phyloP scores from a whole-genome alignment of 2,329 filamentous ascomycete genomes.

The Scedosporium apiospermum region DNA sequence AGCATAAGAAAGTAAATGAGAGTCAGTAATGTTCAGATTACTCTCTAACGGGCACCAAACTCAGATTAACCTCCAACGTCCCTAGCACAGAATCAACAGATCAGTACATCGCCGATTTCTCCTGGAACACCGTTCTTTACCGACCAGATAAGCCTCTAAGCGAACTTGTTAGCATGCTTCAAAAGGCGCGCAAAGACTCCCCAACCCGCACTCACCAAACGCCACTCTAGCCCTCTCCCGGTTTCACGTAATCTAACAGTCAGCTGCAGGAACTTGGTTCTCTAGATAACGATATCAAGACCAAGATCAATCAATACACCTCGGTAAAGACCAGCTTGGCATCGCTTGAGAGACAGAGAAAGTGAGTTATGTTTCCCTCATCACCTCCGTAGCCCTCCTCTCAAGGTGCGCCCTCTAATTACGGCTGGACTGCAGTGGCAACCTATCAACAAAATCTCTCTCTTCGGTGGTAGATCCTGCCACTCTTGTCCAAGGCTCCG shows the following conservation, averaged over 20 bases:
- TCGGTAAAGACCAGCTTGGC: constrained; percentile 77
- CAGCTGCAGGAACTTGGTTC: constrained; percentile 65
- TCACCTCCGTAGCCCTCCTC: not conserved
- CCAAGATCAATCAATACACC: constrained; percentile 92
- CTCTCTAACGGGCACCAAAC: not conserved
- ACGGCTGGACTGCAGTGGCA: constrained; percentile 51
- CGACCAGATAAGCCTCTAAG: constrained; percentile 81
- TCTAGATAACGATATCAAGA: constrained; percentile 92
- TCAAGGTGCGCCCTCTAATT: not conserved
- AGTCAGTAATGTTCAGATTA: constrained; percentile 45
- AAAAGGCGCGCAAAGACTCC: constrained; percentile 53
- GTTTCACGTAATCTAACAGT: not conserved
- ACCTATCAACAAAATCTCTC: constrained; percentile 88
- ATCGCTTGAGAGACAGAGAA: constrained; percentile 76
- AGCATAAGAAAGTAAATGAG: constrained; percentile 91
- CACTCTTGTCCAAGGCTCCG: constrained; percentile 76
- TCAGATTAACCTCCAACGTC: not conserved
- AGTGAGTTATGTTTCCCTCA: constrained; percentile 39
- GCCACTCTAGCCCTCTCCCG: not conserved
- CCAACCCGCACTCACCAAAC: not conserved
- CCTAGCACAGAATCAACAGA: constrained; percentile 72
- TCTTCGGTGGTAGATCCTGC: constrained; percentile 77
- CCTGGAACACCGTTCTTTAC: constrained; percentile 98
- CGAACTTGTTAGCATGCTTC: constrained; percentile 77
- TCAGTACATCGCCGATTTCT: constrained; percentile 79